These are phyloP conservation scores for Starmera amethionina DNA, from an alignment of 805 yeast species.

Conservation along the genomic window DNA sequence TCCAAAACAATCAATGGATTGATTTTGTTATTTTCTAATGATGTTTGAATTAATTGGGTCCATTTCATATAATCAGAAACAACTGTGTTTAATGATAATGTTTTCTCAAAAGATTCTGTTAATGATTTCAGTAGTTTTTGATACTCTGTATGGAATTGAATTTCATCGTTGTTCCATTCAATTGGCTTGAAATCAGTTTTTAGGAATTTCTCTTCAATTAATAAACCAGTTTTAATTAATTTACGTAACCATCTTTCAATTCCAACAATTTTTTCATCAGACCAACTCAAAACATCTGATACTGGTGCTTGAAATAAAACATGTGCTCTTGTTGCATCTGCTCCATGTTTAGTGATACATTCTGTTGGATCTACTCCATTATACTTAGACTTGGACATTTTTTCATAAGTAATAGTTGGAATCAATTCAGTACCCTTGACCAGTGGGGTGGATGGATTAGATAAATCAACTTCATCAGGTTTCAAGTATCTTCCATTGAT, in stretches of 20 bases:
- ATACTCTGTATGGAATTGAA: slow-evolving; percentile 45
- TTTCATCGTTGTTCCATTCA: slow-evolving; percentile 33
- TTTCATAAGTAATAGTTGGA: slow-evolving; percentile 62
- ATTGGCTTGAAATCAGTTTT: not conserved
- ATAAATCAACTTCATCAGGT: slow-evolving; percentile 58
- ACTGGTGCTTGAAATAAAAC: slow-evolving; percentile 89
- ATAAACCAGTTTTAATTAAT: slow-evolving; percentile 25
- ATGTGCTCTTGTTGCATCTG: slow-evolving; percentile 93
- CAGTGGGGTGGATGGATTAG: slow-evolving; percentile 30
- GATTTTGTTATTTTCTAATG: slow-evolving; percentile 27
- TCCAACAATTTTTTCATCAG: slow-evolving; percentile 78
- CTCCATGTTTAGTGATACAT: slow-evolving; percentile 71
- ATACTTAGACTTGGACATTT: slow-evolving; percentile 93
- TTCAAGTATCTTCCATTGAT: slow-evolving; percentile 62
- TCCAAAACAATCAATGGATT: slow-evolving; percentile 33
- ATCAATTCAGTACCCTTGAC: slow-evolving; percentile 38
- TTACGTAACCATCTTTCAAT: slow-evolving; percentile 77
- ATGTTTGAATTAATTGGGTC: slow-evolving; percentile 40
- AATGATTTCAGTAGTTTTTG: slow-evolving; percentile 39
- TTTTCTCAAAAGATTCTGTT: slow-evolving; percentile 47
- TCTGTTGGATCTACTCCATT: slow-evolving; percentile 88
- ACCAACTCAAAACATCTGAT: slow-evolving; percentile 78
- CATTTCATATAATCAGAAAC: slow-evolving; percentile 86
- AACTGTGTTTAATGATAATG: slow-evolving; percentile 69
- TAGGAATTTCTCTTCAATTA: not conserved